Conservation (phyloP, 805 yeast species). For the Cephaloascus albidus region DNA sequence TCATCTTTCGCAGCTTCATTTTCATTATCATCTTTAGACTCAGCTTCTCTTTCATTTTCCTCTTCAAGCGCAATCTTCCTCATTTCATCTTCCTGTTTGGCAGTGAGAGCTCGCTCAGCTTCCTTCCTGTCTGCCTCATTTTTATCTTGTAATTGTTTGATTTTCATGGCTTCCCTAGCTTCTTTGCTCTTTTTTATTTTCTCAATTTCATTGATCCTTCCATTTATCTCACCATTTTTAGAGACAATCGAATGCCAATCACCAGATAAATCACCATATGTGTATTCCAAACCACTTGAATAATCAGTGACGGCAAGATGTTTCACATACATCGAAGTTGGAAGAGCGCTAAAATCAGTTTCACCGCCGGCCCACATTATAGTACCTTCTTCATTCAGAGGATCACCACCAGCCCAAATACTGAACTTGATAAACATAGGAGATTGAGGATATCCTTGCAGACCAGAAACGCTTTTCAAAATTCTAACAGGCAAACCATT, state of each 20-base stretch:
- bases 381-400: conserved; percentile 52
- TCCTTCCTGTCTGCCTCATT: no score
- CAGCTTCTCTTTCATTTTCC: conserved; percentile 9
- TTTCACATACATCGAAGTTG: conserved; percentile 59
- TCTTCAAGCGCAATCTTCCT: conserved; percentile 1
- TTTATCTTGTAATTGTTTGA: no score
- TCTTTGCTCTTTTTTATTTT: no score
- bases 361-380: conserved; percentile 79
- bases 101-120: no score
- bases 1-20: conserved; percentile 4
- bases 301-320: conserved; percentile 45
- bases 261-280: conserved; percentile 30
- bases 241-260: conserved; percentile 27
- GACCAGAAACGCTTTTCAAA: conserved; percentile 16
- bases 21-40: conserved; percentile 4
- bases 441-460: conserved; percentile 82
- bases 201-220: no score
- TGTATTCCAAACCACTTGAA: conserved; percentile 34
- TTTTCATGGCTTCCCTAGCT: no score
- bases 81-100: background rate
- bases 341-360: conserved; percentile 56
- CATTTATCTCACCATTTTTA: conserved; percentile 20
- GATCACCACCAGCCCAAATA: conserved; percentile 43
- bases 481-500: conserved; percentile 61
- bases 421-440: conserved; percentile 27